Evolutionary conservation across 352 stramenopile genomes (phyloP).

Genomic region (Pythium rhizo-oryzae): DNA sequence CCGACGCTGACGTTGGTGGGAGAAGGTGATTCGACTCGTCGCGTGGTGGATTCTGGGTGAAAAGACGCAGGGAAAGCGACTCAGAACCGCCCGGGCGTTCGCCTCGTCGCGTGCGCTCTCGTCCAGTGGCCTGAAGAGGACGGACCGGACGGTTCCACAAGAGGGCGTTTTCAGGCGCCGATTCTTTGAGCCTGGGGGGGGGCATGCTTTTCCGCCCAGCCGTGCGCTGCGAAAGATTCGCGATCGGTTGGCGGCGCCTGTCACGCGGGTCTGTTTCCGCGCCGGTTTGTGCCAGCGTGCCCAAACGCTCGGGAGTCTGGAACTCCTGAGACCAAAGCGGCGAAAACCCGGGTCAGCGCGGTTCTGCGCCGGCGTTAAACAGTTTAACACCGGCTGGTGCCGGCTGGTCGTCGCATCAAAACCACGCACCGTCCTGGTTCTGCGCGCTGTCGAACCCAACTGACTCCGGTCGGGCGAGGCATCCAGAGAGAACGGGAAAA

Average conservation of each 20-base stretch:
- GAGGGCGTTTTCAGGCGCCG: neutral
- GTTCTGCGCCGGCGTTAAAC: neutral
- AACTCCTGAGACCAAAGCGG: neutral
- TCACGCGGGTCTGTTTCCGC: neutral
- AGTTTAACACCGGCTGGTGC: neutral
- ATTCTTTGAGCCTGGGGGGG: neutral
- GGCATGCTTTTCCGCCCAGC: neutral
- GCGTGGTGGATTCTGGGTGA: neutral
- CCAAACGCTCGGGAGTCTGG: neutral
- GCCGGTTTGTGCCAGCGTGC: neutral
- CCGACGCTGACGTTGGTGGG: neutral
- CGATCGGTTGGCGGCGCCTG: neutral
- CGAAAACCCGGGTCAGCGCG: neutral
- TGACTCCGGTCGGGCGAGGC: neutral
- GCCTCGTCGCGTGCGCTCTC: constrained; percentile 8
- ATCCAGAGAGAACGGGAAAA: constrained; percentile 4
- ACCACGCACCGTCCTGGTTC: neutral
- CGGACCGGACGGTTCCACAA: neutral
- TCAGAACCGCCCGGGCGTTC: neutral
- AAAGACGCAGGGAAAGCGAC: neutral
- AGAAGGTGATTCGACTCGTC: neutral
- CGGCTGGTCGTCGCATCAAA: neutral
- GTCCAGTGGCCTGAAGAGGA: neutral
- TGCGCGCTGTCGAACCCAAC: neutral
- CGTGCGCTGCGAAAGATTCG: neutral